Conservation (phyloP, 2,329 filamentous ascomycete genomes). For the Penicillium sp. region DNA sequence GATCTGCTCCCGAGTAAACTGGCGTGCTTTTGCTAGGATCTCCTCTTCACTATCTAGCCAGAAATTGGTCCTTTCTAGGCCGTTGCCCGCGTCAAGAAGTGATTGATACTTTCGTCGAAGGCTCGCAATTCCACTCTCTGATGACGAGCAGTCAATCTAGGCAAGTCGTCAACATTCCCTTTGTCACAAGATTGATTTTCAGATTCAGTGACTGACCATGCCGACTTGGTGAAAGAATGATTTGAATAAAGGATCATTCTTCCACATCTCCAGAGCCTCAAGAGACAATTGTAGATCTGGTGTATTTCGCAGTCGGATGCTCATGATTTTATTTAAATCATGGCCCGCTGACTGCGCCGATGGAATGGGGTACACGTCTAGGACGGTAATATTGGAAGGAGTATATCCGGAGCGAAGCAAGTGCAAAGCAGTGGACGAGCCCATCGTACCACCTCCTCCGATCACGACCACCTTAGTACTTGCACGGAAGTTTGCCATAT, state of each 20-base stretch:
- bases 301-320: conserved; percentile 18
- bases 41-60: conserved; percentile 53
- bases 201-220: conserved; percentile 33
- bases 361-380: conserved; percentile 53
- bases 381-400: conserved; percentile 49
- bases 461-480: conserved; percentile 29
- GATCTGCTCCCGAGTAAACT: conserved; percentile 46
- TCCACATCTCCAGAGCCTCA: conserved; percentile 48
- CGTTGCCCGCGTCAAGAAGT: conserved; percentile 34
- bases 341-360: conserved; percentile 53
- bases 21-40: conserved; percentile 48
- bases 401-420: conserved; percentile 50
- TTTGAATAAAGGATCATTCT: conserved; percentile 49
- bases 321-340: conserved; percentile 55
- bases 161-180: not conserved
- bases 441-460: conserved; percentile 55
- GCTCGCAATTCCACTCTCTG: conserved; percentile 37
- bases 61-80: conserved; percentile 45
- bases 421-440: conserved; percentile 54
- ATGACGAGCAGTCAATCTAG: conserved; percentile 39
- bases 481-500: conserved; percentile 12
- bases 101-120: conserved; percentile 43
- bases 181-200: too few species aligned
- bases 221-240: conserved; percentile 52
- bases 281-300: conserved; percentile 21